These are phyloP conservation scores for Starmerella cellae DNA, from an alignment of 805 yeast genomes.

Conservation along the genomic window DNA sequence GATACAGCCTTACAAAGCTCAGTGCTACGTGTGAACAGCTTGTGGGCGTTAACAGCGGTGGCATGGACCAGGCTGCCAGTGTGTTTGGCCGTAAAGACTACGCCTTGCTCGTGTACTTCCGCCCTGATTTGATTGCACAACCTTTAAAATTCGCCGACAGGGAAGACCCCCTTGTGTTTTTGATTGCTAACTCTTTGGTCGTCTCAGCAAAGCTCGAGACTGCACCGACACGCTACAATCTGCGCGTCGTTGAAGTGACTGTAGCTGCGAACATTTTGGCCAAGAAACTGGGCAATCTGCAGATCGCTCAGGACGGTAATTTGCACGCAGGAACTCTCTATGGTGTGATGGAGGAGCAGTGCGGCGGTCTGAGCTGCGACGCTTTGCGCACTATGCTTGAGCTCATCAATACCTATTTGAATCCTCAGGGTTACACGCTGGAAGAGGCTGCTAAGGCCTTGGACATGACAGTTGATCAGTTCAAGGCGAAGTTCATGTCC, in stretches of 20 bases:
- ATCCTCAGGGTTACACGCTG: slow-evolving; percentile 37
- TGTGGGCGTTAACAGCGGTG: slow-evolving; percentile 67
- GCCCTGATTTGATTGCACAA: slow-evolving; percentile 43
- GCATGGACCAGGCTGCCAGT: slow-evolving; percentile 67
- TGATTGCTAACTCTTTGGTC: slow-evolving; percentile 51
- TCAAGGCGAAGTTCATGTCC: slow-evolving; percentile 35
- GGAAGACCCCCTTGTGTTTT: slow-evolving; percentile 36
- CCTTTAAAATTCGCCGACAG: slow-evolving; percentile 42
- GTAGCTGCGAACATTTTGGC: slow-evolving; percentile 53
- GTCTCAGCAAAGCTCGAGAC: slow-evolving; percentile 55
- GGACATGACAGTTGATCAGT: slow-evolving; percentile 33
- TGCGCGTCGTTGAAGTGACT: slow-evolving; percentile 60
- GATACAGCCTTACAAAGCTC: slow-evolving; percentile 42
- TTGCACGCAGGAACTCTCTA: slow-evolving; percentile 46
- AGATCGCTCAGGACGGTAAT: slow-evolving; percentile 37
- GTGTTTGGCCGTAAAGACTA: slow-evolving; percentile 48
- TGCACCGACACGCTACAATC: slow-evolving; percentile 54
- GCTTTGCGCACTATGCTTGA: slow-evolving; percentile 33
- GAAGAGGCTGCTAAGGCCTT: slow-evolving; percentile 36
- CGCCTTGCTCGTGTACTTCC: slow-evolving; percentile 47
- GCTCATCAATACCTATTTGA: slow-evolving; percentile 34
- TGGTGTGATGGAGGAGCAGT: slow-evolving; percentile 47
- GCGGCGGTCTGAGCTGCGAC: slow-evolving; percentile 28
- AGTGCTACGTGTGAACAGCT: slow-evolving; percentile 57
- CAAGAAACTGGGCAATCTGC: slow-evolving; percentile 31